Evolutionary conservation across 768 basidiomycete species (phyloP), one percentile per base, ranked within the genome.

Genomic region (Astraeus odoratus): DNA sequence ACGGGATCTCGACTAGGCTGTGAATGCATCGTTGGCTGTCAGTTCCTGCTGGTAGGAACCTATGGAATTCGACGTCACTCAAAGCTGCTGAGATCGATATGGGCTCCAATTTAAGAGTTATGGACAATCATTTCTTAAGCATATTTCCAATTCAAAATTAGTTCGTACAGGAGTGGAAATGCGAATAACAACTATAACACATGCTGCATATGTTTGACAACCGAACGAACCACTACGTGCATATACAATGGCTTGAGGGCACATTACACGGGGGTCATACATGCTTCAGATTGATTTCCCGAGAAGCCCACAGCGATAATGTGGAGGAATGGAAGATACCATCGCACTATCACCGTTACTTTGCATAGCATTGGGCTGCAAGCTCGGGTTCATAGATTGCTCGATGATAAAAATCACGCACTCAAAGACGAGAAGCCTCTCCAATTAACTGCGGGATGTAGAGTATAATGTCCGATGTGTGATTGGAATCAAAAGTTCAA

Each of bases 171-270:
- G 34, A 9, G 4, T 34, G 33, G n/a, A n/a, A n/a, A n/a, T n/a
- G n/a, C n/a, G n/a, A 33, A 4, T 33, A n/a, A 3, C 8, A 33
- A n/a, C 31, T 7, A 3, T 10, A 16, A 36, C 10, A 36, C 19
- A 10, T 8, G 25, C 23, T 26, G 24, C n/a, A 7, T 24, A 6
- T 72, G 64, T 71, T 52, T 61, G 81, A 80, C 81, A 83, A 68
- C 78, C 70, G 81, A 83, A 83, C 81, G 81, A 83, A 69, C 81
- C 75, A 58, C 65, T n/a, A 58, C 69, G 54, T 42, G 57, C 48
- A 37, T 20, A n/a, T n/a, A n/a, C 37, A 19, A 12, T 20, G 19
- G 19, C 37, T 24, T 1, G 3, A 34, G 23, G 26, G 39, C 26
- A 29, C 19, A 29, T 26, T 26, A 57, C 66, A 53, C 59, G 67